Conservation (phyloP, 768 basidiomycete species). For the Hygrophorus pudorinus region DNA sequence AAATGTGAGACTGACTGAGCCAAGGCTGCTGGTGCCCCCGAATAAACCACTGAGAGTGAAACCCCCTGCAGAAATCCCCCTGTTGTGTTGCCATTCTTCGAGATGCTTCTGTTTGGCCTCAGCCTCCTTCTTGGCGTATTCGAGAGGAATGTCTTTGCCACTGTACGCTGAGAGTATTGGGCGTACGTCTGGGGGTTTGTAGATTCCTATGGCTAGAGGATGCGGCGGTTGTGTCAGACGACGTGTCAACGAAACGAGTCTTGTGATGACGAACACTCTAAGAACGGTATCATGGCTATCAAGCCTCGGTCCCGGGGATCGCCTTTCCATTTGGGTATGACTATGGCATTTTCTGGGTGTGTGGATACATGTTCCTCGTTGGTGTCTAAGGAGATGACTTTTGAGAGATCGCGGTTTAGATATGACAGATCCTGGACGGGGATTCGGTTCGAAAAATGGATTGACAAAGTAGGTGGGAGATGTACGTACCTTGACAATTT, state of each 20-base stretch:
- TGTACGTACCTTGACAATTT: conserved; percentile 65
- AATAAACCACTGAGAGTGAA: conserved; percentile 30
- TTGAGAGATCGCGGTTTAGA: conserved; percentile 87
- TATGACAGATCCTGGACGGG: conserved; percentile 72
- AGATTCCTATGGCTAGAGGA: conserved; percentile 83
- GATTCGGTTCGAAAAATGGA: neutral
- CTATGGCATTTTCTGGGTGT: conserved; percentile 84
- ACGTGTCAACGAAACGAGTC: too few relatives aligned
- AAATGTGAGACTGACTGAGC: conserved; percentile 5
- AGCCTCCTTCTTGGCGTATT: conserved; percentile 83
- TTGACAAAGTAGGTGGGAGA: neutral
- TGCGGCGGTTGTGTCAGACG: neutral
- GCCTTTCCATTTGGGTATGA: conserved; percentile 82
- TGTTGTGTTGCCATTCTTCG: conserved; percentile 68
- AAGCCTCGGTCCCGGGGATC: conserved; percentile 61
- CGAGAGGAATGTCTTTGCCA: conserved; percentile 81
- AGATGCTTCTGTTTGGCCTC: conserved; percentile 69
- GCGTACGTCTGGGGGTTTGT: conserved; percentile 78
- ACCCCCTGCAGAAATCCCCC: conserved; percentile 17
- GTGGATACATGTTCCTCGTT: conserved; percentile 64
- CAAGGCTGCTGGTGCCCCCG: conserved; percentile 24
- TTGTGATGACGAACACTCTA: conserved; percentile 73
- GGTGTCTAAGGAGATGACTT: conserved; percentile 83
- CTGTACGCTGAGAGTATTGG: conserved; percentile 77
- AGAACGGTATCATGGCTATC: conserved; percentile 90